Base-by-base conservation (phyloP, 2,329 filamentous ascomycete genomes). In the Fusarium decemcellulare region DNA sequence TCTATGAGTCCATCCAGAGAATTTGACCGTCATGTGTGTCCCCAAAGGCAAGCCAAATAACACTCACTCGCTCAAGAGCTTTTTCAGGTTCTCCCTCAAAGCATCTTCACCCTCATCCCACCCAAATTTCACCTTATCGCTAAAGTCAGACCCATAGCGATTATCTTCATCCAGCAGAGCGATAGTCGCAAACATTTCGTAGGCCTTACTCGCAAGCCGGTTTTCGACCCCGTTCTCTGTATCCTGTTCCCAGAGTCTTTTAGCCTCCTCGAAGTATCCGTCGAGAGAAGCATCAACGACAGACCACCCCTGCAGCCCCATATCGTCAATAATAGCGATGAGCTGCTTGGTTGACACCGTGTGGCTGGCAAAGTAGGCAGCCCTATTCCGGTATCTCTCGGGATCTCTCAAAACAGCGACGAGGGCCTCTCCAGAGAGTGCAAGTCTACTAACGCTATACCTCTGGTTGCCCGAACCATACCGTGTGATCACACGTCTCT, bases 311-410 rank as follows among this genome's bases (percentile, higher is more conserved):
- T 46, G 34, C 30, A 34, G 30, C n/a, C 32, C 48, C 30, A 59
- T 12, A 23, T 37, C 30, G 8, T 59, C 8, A 9, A 59, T 42
- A 15, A 59, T 46, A 11, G 11, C 37, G 10, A 46, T 39, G 9
- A 59, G 40, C 30, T 64, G 44, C 36, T 60, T 64, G 6, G 56
- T 60, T 4, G 44, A 39, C 5, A 57, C 37, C 34, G 51, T 64
- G 36, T 59, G 56, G 18, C 56, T 64, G 1, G 61, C 56, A 46
- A 64, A 60, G 34, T 64, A 64, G 32, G 9, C 12, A 9, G 32
- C 9, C 12, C 32, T 34, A 34, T 34, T 34, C 32, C 32, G 32
- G 32, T 34, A 34, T 12, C 9, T 9, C 32, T 34, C 32, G 6
- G 32, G 32, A 5, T 34, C 32, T 12, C 12, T 34, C 32, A 34